A percentile compares a stretch with the other conserved stretches of the same genome.
These are phyloP conservation scores for Aspergillus hortae DNA, from an alignment of 2,329 filamentous ascomycete genomes.

Conservation along the genomic window DNA sequence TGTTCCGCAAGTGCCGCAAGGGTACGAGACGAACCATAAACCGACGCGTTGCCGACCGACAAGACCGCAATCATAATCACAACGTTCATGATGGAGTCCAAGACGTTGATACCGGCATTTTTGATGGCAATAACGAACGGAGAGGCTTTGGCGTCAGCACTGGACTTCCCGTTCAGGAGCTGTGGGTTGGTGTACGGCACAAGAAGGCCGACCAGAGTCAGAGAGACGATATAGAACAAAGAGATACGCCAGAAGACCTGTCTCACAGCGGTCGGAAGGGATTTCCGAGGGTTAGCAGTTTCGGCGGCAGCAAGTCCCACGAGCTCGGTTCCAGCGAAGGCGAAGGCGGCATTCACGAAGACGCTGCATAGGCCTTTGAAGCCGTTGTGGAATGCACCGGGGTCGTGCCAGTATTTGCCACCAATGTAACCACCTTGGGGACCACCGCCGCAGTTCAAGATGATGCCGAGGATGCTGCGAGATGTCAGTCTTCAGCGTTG, in stretches of 20 bases:
- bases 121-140: conserved; percentile 92
- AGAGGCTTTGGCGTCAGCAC: conserved; percentile 69
- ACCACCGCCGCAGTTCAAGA: conserved; percentile 79
- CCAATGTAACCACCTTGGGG: conserved; percentile 74
- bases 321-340: conserved; percentile 61
- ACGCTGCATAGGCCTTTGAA: conserved; percentile 63
- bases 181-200: conserved; percentile 68
- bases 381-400: conserved; percentile 70
- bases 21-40: conserved; percentile 88
- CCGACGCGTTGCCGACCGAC: conserved; percentile 85
- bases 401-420: conserved; percentile 69
- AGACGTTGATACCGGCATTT: conserved; percentile 73
- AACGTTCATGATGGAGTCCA: conserved; percentile 90
- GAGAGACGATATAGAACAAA: conserved; percentile 82
- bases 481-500: conserved; percentile 12
- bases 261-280: conserved; percentile 80
- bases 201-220: conserved; percentile 76
- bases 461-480: conserved; percentile 71
- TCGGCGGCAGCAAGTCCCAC: conserved; percentile 60
- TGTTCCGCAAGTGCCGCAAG: conserved; percentile 87
- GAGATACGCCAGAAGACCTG: conserved; percentile 94
- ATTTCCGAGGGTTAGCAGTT: conserved; percentile 59
- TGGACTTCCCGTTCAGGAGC: conserved; percentile 57
- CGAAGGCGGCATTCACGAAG: conserved; percentile 62
- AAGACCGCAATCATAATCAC: conserved; percentile 89